phyloP scores from a whole-genome alignment of 2,329 filamentous ascomycete species.

The Exophiala bonariae region DNA sequence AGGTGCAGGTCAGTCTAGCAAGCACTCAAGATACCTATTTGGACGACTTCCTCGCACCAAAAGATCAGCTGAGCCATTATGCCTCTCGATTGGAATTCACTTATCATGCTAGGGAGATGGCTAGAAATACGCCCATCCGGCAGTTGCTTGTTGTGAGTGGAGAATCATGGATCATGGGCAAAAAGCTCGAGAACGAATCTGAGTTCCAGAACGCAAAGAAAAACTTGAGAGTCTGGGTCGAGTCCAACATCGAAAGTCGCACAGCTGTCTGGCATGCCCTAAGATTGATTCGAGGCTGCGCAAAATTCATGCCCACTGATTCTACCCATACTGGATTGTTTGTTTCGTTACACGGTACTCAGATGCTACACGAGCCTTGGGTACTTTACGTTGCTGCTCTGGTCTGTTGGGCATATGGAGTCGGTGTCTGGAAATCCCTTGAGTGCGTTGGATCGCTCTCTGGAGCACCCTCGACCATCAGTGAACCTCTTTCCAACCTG shows the following conservation, averaged over 20 bases:
- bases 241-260: slow-evolving; percentile 28
- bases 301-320: slow-evolving; percentile 14
- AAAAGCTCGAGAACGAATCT: slow-evolving; percentile 34
- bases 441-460: slow-evolving; percentile 11
- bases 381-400: slow-evolving; percentile 34
- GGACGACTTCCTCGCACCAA: slow-evolving; percentile 7
- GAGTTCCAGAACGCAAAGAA: slow-evolving; percentile 34
- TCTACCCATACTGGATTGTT: slow-evolving; percentile 10
- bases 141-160: slow-evolving; percentile 36
- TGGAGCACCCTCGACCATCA: slow-evolving; percentile 14
- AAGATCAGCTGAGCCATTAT: slow-evolving; percentile 9
- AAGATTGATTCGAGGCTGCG: slow-evolving; percentile 24
- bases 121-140: slow-evolving; percentile 33
- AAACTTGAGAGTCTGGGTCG: slow-evolving; percentile 32
- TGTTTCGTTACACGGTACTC: slow-evolving; percentile 20
- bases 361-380: slow-evolving; percentile 37
- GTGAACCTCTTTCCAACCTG: slow-evolving; percentile 16
- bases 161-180: slow-evolving; percentile 38
- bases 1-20: slow-evolving; percentile 22
- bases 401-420: slow-evolving; percentile 37
- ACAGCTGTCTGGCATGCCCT: slow-evolving; percentile 37
- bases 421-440: slow-evolving; percentile 16
- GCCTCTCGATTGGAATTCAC: slow-evolving; percentile 28
- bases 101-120: slow-evolving; percentile 33
- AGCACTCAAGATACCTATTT: slow-evolving; percentile 9